Evolutionary conservation across 345 rosid species (phyloP), one percentile per base, ranked within the genome.

Genomic region (Populus euphratica): DNA sequence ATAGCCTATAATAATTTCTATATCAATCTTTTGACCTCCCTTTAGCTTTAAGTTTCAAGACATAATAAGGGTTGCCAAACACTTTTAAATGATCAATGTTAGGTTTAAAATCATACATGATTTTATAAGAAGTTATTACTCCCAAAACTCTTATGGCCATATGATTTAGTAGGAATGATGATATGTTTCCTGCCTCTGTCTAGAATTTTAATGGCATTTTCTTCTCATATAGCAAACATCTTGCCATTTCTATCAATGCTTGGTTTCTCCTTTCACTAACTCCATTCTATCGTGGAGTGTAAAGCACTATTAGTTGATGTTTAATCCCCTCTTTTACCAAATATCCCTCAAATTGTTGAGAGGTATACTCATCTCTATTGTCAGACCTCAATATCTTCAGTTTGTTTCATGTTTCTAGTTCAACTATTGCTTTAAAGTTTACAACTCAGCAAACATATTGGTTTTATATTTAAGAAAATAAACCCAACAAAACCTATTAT

Each of bases 81-180:
- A 52, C 2, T 52, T 8, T 52, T 2, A 52, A 52, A 52, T 52
- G 61, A 52, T 2, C 0, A 52, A 52, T 17, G 2, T 0, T 52
- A 3, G 11, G 23, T 7, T 52, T 52, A 0, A 52, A 52, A 0
- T 2, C 61, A 20, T 2, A 20, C 9, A 0, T 20, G 4, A 52
- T 6, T 52, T 52, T 4, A 20, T 52, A 52, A 20, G 4, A 1
- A 0, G 4, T 20, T 1, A 1, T 0, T 0, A 20, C 61, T 1
- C 2, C 0, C 0, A 20, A 2, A 0, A 0, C 2, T 52, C 0
- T 52, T 52, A 0, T 52, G 11, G 0, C 4, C 23, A 52, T 52
- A 8, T 0, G 23, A 2, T 52, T 52, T 8, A 52, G 2, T 0
- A 20, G 23, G 23, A 20, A 20, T 10, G 23, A 20, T 52, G 23